A percentile compares a stretch with the other conserved stretches of the same genome.
These are phyloP conservation scores for Fraxinus xanthoxyloides DNA, from an alignment of 305 asterid species.

Conservation along the genomic window DNA sequence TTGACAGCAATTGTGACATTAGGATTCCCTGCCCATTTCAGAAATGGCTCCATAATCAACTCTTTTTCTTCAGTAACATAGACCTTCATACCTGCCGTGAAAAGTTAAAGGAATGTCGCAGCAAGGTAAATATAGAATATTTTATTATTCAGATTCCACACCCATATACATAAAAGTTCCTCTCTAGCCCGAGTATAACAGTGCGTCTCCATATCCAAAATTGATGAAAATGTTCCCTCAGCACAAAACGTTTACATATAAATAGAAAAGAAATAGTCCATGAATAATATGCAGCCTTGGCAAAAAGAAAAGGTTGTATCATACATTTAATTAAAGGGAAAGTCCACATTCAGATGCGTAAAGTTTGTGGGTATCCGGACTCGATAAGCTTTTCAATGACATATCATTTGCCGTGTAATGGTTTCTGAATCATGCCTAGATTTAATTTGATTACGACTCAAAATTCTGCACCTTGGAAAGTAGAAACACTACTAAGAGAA, in stretches of 20 bases:
- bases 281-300: not conserved
- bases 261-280: not conserved
- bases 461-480: not conserved
- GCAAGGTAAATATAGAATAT: not conserved
- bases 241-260: not conserved
- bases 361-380: not conserved
- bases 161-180: not conserved
- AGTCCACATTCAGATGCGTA: not conserved
- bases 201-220: not conserved
- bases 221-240: not conserved
- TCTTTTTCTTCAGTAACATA: slow-evolving; percentile 69
- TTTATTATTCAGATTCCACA: not conserved
- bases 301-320: not conserved
- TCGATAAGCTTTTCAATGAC: not conserved
- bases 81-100: slow-evolving; percentile 57
- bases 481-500: not conserved
- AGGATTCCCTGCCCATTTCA: slow-evolving; percentile 99
- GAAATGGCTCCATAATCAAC: slow-evolving; percentile 93
- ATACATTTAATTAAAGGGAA: not conserved
- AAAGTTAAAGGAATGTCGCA: not conserved
- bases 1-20: slow-evolving; percentile 63
- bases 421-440: not conserved
- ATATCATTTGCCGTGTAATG: not conserved
- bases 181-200: not conserved
- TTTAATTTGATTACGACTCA: not conserved